These are phyloP conservation scores for Mortierella hygrophila DNA, from an alignment of 192 early-diverging fungal species.

Conservation along the genomic window DNA sequence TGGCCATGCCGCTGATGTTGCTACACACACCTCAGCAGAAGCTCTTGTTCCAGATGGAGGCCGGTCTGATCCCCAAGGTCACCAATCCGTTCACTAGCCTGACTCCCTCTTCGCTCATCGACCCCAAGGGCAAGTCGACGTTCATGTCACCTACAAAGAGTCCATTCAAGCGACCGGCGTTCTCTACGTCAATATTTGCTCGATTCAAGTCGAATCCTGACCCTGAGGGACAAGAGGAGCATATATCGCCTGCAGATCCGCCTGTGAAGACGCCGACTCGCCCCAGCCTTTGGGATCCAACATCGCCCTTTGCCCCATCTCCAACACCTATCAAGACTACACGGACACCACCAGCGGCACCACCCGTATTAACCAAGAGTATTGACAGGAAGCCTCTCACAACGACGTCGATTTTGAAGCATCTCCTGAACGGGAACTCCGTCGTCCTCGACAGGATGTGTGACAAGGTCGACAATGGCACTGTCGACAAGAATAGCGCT, in stretches of 20 bases:
- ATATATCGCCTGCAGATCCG: neutral
- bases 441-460: slow-evolving; percentile 4
- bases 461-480: neutral
- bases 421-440: slow-evolving; percentile 21
- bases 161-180: neutral
- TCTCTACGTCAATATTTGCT: slow-evolving; percentile 41
- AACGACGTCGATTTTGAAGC: neutral
- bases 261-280: neutral
- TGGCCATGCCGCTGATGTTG: slow-evolving; percentile 43
- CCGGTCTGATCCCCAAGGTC: neutral
- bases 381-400: neutral
- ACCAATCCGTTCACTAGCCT: neutral
- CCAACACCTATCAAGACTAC: neutral
- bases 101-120: slow-evolving; percentile 12
- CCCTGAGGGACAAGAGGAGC: neutral
- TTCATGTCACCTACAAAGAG: neutral
- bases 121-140: neutral
- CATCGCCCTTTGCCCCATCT: neutral
- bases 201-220: slow-evolving; percentile 26
- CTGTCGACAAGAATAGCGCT: neutral
- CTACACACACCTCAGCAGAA: slow-evolving; percentile 48
- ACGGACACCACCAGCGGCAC: neutral
- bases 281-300: neutral
- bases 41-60: slow-evolving; percentile 20
- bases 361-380: neutral